Base-by-base conservation (phyloP, 225 moss, liverwort and hornwort species). In the Pseudoscleropodium purum region DNA sequence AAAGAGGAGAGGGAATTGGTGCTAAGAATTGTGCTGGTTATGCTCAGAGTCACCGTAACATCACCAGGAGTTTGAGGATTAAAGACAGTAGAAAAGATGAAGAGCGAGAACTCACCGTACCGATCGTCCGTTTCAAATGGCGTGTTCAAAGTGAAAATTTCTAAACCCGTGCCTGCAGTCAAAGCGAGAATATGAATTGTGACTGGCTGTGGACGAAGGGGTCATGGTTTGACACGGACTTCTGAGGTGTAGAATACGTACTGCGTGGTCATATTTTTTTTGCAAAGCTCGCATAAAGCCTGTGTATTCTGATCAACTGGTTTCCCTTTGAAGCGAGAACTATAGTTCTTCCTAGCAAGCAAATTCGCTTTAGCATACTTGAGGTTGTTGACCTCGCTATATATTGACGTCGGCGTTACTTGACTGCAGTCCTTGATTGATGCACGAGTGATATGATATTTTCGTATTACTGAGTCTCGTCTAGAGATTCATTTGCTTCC, bases 1-100 rank as follows among this genome's bases (percentile, higher is more conserved):
- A 43, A 20, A 65, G 47, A 11, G 64, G 9, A 10, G 47, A 17
- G 34, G 34, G 49, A 82, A 49, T 65, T 47, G 95, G 95, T 74
- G 88, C 90, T 41, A 88, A 90, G 54, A 96, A 94, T 47, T 21
- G 56, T 56, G 56, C 56, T 79, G 10, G 15, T 15, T n/a, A 26
- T 10, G 25, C 77, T 56, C 37, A 61, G 61, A 61, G 61, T 61
- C 61, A 79, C 37, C 56, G 25, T 91, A 64, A 57, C 57, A 37
- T 21, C n/a, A 11, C 79, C 56, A 79, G 24, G 60, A 60, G 57
- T 57, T 79, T 57, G n/a, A n/a, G 27, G n/a, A n/a, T 11, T n/a
- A 49, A 59, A 74, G 47, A 47, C 47, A 47, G 57, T 49, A 27
- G 34, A 20, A 60, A 77, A 52, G 65, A 23, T 24, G 63, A 52